These are phyloP conservation scores for Croton laevigatus DNA, from an alignment of 441 rosid genomes.

Conservation along the genomic window DNA sequence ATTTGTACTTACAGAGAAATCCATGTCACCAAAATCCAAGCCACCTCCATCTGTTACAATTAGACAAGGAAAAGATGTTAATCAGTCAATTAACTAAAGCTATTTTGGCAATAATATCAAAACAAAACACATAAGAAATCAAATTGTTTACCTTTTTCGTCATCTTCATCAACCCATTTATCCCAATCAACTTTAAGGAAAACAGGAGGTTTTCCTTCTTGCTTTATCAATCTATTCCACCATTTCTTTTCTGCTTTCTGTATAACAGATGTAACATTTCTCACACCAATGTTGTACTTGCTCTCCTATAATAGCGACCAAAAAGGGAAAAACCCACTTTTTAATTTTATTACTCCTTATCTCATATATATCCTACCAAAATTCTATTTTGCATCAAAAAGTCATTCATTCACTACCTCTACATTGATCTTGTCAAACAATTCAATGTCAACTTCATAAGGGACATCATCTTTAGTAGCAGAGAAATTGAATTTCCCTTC, in stretches of 20 bases:
- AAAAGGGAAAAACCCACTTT: neutral
- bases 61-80: neutral
- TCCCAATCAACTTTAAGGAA: slow-evolving; percentile 70
- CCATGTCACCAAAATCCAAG: slow-evolving; percentile 13
- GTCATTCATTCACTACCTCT: slow-evolving; percentile 26
- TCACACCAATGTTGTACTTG: slow-evolving; percentile 42
- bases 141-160: slow-evolving; percentile 27
- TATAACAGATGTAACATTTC: slow-evolving; percentile 43
- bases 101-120: neutral
- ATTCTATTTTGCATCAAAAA: neutral
- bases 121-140: neutral
- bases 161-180: slow-evolving; percentile 68
- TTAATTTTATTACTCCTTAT: neutral
- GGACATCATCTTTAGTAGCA: slow-evolving; percentile 45
- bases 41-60: slow-evolving; percentile 9
- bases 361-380: neutral
- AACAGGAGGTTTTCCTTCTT: slow-evolving; percentile 52
- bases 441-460: slow-evolving; percentile 51
- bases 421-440: slow-evolving; percentile 51
- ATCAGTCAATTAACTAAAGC: neutral
- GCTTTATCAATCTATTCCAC: slow-evolving; percentile 61
- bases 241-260: slow-evolving; percentile 58
- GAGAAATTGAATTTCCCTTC: slow-evolving; percentile 55
- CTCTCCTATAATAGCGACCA: slow-evolving; percentile 44
- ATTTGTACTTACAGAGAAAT: slow-evolving; percentile 20